Conservation (phyloP, 1,284 basidiomycete species). For the Sparassis latifolia region DNA sequence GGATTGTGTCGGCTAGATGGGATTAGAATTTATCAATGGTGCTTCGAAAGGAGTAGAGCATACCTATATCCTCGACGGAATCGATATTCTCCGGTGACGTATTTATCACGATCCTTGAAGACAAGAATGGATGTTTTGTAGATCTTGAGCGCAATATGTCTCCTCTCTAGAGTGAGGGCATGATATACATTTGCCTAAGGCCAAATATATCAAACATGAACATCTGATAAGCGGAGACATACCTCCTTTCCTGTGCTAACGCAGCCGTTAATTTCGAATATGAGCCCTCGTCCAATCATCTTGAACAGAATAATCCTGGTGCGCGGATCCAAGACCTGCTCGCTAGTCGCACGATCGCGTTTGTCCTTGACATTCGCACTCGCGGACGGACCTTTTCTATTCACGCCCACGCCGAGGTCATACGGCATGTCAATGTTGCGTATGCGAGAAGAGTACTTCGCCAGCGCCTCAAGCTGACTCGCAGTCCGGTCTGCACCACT, state of each 20-base stretch:
- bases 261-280: slow-evolving; percentile 88
- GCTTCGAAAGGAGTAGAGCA: neutral
- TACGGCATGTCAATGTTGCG: slow-evolving; percentile 71
- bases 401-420: slow-evolving; percentile 73
- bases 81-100: slow-evolving; percentile 88
- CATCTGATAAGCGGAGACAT: slow-evolving; percentile 14
- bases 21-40: neutral
- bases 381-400: slow-evolving; percentile 84
- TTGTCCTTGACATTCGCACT: slow-evolving; percentile 88
- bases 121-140: slow-evolving; percentile 98
- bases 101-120: slow-evolving; percentile 95
- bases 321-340: slow-evolving; percentile 90
- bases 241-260: slow-evolving; percentile 96
- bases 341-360: slow-evolving; percentile 88
- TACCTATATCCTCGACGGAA: slow-evolving; percentile 85
- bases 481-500: slow-evolving; percentile 45
- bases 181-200: slow-evolving; percentile 90
- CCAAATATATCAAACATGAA: neutral
- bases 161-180: slow-evolving; percentile 57
- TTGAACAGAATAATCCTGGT: slow-evolving; percentile 89
- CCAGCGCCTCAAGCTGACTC: slow-evolving; percentile 63
- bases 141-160: slow-evolving; percentile 88
- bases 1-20: slow-evolving; percentile 74
- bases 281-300: slow-evolving; percentile 83
- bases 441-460: slow-evolving; percentile 66